Evolutionary conservation across 305 asterid species (phyloP).

Genomic region (Fraxinus albicans): DNA sequence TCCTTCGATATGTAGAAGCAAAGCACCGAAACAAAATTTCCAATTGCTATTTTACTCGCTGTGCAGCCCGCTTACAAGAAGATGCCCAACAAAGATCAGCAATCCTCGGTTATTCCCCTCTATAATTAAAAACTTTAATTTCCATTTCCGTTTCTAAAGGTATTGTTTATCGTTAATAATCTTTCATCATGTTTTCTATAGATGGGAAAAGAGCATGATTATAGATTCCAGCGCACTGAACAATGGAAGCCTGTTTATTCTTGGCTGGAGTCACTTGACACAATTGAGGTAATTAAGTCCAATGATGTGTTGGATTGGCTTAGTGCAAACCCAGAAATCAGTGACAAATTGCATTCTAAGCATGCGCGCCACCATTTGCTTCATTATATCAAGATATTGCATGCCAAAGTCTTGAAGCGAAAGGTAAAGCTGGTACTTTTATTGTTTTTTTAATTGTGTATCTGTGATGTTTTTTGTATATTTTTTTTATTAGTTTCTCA

Average conservation of each 20-base stretch:
- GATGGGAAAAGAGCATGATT: background rate
- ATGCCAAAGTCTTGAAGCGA: conserved; percentile 3
- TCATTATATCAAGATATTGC: background rate
- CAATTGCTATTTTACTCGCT: background rate
- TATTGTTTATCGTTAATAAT: background rate
- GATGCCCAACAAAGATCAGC: background rate
- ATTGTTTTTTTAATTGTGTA: background rate
- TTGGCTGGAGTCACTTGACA: conserved; percentile 1
- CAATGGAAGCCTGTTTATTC: conserved; percentile 7
- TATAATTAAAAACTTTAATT: background rate
- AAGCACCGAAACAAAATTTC: background rate
- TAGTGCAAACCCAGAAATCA: background rate
- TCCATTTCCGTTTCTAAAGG: background rate
- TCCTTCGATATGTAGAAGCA: background rate
- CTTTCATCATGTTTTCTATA: background rate
- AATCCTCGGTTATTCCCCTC: background rate
- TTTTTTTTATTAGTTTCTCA: background rate
- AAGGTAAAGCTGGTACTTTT: background rate
- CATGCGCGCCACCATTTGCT: background rate
- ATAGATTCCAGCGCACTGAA: conserved; percentile 11
- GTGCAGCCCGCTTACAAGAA: background rate
- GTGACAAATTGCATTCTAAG: background rate
- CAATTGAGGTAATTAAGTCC: background rate
- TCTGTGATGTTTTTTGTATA: background rate
- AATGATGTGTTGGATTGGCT: background rate